Evolutionary conservation across 2,329 filamentous ascomycete species (phyloP).

Genomic region (Onygena corvina): DNA sequence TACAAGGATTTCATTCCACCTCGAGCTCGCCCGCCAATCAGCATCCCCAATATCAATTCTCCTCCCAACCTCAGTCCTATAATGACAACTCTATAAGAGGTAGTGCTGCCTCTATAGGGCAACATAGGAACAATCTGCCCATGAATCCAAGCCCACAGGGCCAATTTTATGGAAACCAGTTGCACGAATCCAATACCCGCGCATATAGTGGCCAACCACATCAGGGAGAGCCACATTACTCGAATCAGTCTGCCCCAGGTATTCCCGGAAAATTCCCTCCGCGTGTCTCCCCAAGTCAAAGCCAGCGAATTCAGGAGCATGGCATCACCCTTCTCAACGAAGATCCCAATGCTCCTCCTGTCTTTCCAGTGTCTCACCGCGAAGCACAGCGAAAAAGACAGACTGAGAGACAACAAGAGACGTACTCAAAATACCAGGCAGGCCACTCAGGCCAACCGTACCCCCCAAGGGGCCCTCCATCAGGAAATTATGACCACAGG

Average conservation of each 20-base stretch:
- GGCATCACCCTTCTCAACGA: conserved; percentile 14
- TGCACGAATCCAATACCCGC: not conserved
- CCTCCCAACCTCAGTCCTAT: not conserved
- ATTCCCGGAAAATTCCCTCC: conserved; percentile 9
- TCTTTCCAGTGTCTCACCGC: conserved; percentile 14
- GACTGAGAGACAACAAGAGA: conserved; percentile 2
- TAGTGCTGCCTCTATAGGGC: not conserved
- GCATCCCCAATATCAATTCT: not conserved
- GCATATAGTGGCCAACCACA: not conserved
- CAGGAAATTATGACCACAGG: conserved; percentile 9
- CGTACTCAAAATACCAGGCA: conserved; percentile 4
- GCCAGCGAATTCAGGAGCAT: conserved; percentile 8
- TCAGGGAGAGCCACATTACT: not conserved
- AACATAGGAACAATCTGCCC: conserved; percentile 6
- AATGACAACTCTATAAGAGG: not conserved
- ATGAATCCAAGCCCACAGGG: conserved; percentile 10
- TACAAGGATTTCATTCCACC: conserved; percentile 1
- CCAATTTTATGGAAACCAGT: conserved; percentile 8
- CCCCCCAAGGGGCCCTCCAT: conserved; percentile 9
- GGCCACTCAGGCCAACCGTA: conserved; percentile 7
- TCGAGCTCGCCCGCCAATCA: not conserved
- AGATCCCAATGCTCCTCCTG: conserved; percentile 13
- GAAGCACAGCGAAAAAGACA: conserved; percentile 12
- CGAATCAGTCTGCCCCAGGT: not conserved
- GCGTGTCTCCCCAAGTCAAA: conserved; percentile 3